Conservation (phyloP, 2,329 filamentous ascomycete genomes). For the Graphium sp. region DNA sequence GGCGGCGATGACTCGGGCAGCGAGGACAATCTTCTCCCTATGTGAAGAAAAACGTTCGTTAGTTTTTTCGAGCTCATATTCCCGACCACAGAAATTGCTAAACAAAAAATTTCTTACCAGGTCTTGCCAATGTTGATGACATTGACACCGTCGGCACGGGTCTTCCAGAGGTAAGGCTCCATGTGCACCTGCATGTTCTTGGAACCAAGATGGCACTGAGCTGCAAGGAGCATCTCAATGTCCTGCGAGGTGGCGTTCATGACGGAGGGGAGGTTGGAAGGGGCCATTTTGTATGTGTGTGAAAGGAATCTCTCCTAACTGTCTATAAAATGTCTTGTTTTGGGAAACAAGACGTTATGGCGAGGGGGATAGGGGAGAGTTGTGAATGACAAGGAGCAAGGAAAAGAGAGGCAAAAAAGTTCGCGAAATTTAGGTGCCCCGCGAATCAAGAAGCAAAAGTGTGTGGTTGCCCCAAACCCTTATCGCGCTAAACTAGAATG, state of each 20-base stretch:
- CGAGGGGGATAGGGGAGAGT: conserved; percentile 10
- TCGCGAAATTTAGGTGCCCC: conserved; percentile 18
- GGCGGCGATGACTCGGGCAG: conserved; percentile 95
- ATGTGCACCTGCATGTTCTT: conserved; percentile 99
- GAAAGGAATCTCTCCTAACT: conserved; percentile 14
- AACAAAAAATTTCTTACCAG: conserved; percentile 48
- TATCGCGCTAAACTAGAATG: conserved; percentile 4
- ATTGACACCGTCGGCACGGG: conserved; percentile 94
- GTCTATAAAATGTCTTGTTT: too few relatives aligned
- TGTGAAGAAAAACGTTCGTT: conserved; percentile 9
- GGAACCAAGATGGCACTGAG: conserved; percentile 89
- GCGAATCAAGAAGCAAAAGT: conserved; percentile 13
- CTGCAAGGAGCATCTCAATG: conserved; percentile 98
- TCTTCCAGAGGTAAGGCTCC: conserved; percentile 99
- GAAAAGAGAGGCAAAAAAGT: conserved; percentile 21
- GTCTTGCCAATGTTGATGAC: conserved; percentile 99
- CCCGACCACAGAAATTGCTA: background rate
- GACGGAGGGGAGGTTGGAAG: conserved; percentile 79
- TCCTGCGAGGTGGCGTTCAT: conserved; percentile 97
- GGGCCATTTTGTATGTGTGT: conserved; percentile 66
- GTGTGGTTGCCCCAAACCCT: conserved; percentile 13
- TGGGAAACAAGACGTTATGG: too few relatives aligned
- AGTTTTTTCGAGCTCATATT: background rate
- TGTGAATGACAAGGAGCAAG: conserved; percentile 10
- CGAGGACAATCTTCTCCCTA: conserved; percentile 99